Base-by-base conservation (phyloP, 2,329 filamentous ascomycete species). In the Grosmannia clavigera region DNA sequence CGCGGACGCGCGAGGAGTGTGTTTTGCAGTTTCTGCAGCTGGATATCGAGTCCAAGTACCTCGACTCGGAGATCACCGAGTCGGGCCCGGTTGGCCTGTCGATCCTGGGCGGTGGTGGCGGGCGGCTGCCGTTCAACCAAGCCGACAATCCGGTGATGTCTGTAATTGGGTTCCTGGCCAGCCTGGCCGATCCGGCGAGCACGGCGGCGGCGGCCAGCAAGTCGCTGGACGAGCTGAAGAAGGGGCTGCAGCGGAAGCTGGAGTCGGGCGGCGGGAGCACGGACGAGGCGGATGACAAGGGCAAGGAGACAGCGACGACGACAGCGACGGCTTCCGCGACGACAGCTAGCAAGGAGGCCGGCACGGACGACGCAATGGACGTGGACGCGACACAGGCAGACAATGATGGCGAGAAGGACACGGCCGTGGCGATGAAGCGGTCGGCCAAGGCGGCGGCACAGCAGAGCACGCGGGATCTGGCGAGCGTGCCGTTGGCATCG, bases 101-200 rank as follows among this genome's bases (percentile, higher is more conserved):
- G 60, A 77, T 87, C 78, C 77, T 94, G 43, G 86, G 87, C 40
- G 81, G 84, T 60, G 81, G 90, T 58, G 82, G 87, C 62, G 92
- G 92, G 10, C 85, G 90, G 63, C 80, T 96, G 54, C 94, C 94
- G 0, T 94, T 97, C 72, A 92, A 84, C 70, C 90, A 95, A 70
- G 86, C 88, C 16, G 94, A 99, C 68, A 99, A 97, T 72, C 92
- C 95, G 0, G 90, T 99, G 64, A 87, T 99, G 82, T 96, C 92
- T 25, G 94, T 97, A 2, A 89, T 99, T 66, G 88, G 89, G 59
- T 99, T 96, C 78, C 79, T 99, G 12, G 92, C 92, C 56, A 89
- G 90, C 64, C 82, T 99, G 62, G 90, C 92, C 1, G 92, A 96
- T 65, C 92, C 94, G 1, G 86, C 85, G 54, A 90, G 92, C 64